These are phyloP conservation scores for Xylaria telfairii DNA, from an alignment of 495 filamentous ascomycete species.

Conservation along the genomic window DNA sequence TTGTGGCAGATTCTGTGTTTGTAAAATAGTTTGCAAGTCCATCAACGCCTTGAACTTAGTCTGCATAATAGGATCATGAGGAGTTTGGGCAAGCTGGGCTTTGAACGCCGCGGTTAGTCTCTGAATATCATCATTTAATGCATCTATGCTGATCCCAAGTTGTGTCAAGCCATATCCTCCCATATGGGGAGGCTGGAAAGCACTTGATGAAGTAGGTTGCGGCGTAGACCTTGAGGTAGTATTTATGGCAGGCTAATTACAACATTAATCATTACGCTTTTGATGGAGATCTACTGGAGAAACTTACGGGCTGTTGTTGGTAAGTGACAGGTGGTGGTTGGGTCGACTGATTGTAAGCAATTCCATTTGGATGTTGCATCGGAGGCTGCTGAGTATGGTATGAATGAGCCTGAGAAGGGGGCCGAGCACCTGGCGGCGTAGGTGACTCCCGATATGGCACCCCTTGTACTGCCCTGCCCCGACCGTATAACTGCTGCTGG, in stretches of 20 bases:
- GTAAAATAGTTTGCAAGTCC: slow-evolving; percentile 82
- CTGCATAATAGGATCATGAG: slow-evolving; percentile 73
- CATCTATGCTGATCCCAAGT: slow-evolving; percentile 65
- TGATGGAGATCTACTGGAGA: background rate
- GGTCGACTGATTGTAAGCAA: slow-evolving; percentile 26
- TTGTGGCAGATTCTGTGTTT: slow-evolving; percentile 76
- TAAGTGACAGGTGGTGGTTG: slow-evolving; percentile 27
- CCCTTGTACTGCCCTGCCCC: slow-evolving; percentile 58
- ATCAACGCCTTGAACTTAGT: slow-evolving; percentile 82
- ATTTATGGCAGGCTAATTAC: slow-evolving; percentile 34
- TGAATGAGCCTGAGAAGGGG: slow-evolving; percentile 33
- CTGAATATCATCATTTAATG: slow-evolving; percentile 81
- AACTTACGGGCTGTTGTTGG: slow-evolving; percentile 35
- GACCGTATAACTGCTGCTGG: slow-evolving; percentile 67
- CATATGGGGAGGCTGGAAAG: slow-evolving; percentile 40
- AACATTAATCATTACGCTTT: slow-evolving; percentile 25
- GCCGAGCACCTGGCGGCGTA: slow-evolving; percentile 65
- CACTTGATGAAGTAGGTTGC: slow-evolving; percentile 42
- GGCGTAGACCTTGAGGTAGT: slow-evolving; percentile 40
- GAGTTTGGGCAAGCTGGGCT: slow-evolving; percentile 73
- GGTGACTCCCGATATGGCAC: slow-evolving; percentile 69
- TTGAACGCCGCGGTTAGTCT: slow-evolving; percentile 72
- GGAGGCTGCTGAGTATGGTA: slow-evolving; percentile 28
- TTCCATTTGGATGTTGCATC: slow-evolving; percentile 31
- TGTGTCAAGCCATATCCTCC: slow-evolving; percentile 45